phyloP scores from a whole-genome alignment of 768 basidiomycete species.

The Suillus subluteus region DNA sequence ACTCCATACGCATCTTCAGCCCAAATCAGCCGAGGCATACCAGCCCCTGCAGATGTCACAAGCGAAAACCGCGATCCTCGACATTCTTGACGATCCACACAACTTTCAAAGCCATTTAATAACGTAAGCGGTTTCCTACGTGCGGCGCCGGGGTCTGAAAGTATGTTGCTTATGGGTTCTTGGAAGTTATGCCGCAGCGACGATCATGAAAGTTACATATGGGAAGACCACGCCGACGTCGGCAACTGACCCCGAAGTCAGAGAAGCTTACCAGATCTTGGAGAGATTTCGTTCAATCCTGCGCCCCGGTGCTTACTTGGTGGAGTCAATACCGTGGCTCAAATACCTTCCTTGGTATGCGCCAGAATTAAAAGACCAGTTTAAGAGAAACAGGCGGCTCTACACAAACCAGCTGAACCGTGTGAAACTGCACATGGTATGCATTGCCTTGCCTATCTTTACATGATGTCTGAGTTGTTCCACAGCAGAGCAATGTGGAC shows the following conservation, averaged over 20 bases:
- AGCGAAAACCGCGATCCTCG: conserved; percentile 10
- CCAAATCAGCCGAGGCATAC: background rate
- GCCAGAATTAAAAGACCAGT: background rate
- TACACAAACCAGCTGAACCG: background rate
- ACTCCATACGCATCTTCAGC: background rate
- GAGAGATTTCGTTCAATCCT: background rate
- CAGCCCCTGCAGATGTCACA: conserved; percentile 1
- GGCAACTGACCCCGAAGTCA: background rate
- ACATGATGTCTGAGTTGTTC: background rate
- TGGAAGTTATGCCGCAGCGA: background rate
- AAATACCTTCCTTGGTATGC: conserved; percentile 1
- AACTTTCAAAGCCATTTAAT: background rate
- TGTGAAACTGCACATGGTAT: background rate
- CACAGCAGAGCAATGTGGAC: background rate
- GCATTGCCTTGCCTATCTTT: background rate
- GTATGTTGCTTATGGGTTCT: background rate
- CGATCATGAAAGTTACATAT: background rate
- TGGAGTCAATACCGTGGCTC: background rate
- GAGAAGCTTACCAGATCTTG: background rate
- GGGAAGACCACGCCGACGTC: background rate
- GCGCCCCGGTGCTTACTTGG: background rate
- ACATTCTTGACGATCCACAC: background rate
- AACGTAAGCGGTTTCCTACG: background rate
- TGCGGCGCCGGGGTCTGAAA: background rate
- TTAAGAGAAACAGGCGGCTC: background rate